phyloP scores from a whole-genome alignment of 148 eudicot species.

The Dianthus caryophyllus region DNA sequence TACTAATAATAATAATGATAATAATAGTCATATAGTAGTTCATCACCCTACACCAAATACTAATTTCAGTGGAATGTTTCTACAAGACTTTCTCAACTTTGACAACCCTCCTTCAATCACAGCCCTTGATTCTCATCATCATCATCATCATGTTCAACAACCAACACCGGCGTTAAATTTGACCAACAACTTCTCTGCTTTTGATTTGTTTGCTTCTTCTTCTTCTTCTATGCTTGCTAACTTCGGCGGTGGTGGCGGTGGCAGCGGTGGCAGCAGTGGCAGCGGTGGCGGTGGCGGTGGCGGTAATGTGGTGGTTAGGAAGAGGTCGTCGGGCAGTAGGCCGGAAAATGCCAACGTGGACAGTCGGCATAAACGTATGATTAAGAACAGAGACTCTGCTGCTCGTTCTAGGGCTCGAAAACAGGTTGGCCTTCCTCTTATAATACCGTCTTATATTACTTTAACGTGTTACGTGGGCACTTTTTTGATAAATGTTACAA shows the following conservation, averaged over 20 bases:
- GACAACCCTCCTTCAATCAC: slow-evolving; percentile 5
- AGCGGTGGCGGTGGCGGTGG: too few relatives aligned
- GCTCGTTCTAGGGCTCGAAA: slow-evolving; percentile 52
- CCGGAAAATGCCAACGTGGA: slow-evolving; percentile 20
- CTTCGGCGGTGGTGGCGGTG: neutral
- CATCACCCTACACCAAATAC: neutral
- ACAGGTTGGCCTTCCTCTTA: too few relatives aligned
- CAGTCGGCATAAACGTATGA: slow-evolving; percentile 39
- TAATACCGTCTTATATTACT: too few relatives aligned
- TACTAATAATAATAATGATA: neutral
- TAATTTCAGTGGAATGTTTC: slow-evolving; percentile 4
- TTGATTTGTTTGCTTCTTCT: slow-evolving; percentile 24
- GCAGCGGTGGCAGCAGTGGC: too few relatives aligned
- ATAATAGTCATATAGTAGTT: neutral
- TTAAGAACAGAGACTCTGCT: slow-evolving; percentile 58
- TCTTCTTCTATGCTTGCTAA: slow-evolving; percentile 10
- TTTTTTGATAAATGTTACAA: too few relatives aligned
- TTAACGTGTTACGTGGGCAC: too few relatives aligned
- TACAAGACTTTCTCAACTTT: slow-evolving; percentile 41
- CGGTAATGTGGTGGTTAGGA: slow-evolving; percentile 4
- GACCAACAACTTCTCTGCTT: slow-evolving; percentile 9
- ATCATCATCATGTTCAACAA: neutral
- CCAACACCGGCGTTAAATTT: neutral
- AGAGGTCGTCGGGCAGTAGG: slow-evolving; percentile 18
- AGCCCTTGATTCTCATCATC: neutral